phyloP scores from a whole-genome alignment of 139 green algal species.

The Chlorella sorokiniana region DNA sequence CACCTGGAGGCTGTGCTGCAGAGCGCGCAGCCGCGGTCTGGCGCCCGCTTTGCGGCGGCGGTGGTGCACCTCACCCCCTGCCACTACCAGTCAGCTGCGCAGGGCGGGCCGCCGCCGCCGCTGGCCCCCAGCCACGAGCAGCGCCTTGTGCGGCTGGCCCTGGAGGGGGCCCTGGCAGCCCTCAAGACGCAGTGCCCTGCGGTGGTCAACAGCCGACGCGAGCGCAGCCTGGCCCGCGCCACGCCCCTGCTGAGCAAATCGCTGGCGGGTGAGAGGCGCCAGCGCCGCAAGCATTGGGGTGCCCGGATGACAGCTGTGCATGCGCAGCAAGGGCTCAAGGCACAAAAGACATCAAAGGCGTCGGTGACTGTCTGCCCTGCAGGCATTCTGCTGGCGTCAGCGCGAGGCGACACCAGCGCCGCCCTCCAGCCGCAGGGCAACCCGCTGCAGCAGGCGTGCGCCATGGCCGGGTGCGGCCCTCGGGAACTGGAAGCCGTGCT shows the following conservation, averaged over 20 bases:
- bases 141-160: not conserved
- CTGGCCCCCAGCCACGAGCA: not conserved
- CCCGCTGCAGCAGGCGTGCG: not conserved
- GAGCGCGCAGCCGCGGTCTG: slow-evolving; percentile 9
- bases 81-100: not conserved
- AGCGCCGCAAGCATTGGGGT: not conserved
- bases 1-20: not conserved
- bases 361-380: not conserved
- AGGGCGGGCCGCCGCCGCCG: not conserved
- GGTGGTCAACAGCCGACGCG: slow-evolving; percentile 3
- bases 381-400: slow-evolving; percentile 15
- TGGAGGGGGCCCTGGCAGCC: slow-evolving; percentile 2
- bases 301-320: too few species aligned
- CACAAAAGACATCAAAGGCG: too few species aligned
- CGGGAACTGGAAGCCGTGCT: not conserved
- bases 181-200: slow-evolving; percentile 24
- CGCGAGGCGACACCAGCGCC: not conserved
- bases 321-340: not conserved
- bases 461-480: not conserved
- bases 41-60: not conserved
- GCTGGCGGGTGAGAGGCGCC: not conserved
- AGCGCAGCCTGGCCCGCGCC: slow-evolving; percentile 20
- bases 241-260: slow-evolving; percentile 14
- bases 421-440: not conserved
- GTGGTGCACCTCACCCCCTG: slow-evolving; percentile 12